Evolutionary conservation across 2,329 filamentous ascomycete genomes (phyloP).

Genomic region (Blastomyces gilchristii): DNA sequence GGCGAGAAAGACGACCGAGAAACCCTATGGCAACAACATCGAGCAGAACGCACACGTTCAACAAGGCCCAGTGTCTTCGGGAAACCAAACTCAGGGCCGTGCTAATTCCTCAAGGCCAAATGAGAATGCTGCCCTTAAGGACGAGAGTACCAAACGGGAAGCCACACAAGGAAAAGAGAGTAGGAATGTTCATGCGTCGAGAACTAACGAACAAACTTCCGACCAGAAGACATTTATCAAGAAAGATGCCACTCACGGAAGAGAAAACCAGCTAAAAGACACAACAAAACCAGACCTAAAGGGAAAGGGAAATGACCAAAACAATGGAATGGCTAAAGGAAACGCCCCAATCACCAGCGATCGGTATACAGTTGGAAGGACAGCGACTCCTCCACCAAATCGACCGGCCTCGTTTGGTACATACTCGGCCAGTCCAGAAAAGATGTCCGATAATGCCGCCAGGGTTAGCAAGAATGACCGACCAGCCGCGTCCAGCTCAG

Average conservation of each 20-base stretch:
- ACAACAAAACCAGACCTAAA: neutral
- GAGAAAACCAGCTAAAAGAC: neutral
- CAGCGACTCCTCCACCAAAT: neutral
- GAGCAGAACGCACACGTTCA: neutral
- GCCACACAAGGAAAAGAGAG: neutral
- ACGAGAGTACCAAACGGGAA: neutral
- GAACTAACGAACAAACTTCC: neutral
- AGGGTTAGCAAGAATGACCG: neutral
- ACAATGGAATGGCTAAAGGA: neutral
- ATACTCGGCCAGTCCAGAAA: neutral
- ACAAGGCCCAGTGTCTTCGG: neutral
- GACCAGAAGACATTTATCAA: neutral
- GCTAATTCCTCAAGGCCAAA: neutral
- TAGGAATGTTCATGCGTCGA: neutral
- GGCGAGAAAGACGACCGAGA: neutral
- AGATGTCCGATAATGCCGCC: neutral
- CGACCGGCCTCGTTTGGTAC: neutral
- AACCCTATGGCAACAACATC: neutral
- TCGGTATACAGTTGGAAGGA: neutral
- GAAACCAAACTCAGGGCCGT: neutral
- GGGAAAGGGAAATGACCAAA: neutral
- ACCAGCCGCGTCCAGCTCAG: neutral
- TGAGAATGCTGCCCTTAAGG: neutral
- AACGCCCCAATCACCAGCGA: neutral
- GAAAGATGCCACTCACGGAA: neutral